Evolutionary conservation across 2,329 filamentous ascomycete genomes (phyloP).

Genomic region (Sordariomycetes sp.): DNA sequence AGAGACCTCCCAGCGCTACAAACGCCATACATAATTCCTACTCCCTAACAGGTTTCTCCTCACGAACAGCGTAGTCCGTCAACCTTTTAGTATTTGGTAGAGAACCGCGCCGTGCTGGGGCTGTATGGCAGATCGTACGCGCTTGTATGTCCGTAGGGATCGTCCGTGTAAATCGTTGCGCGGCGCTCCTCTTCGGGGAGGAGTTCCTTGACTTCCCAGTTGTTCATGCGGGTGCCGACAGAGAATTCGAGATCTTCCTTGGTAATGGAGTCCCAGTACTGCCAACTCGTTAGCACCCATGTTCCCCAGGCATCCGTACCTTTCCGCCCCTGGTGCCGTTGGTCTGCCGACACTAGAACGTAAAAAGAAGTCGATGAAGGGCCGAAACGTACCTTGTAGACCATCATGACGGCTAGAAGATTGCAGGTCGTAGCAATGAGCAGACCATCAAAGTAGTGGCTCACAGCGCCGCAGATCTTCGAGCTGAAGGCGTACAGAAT

Average conservation of each 20-base stretch:
- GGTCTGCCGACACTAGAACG: background rate
- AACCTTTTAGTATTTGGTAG: conserved; percentile 38
- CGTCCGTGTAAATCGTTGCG: conserved; percentile 62
- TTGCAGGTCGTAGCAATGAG: conserved; percentile 95
- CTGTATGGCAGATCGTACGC: conserved; percentile 44
- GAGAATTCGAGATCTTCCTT: conserved; percentile 98
- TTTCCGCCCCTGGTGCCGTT: background rate
- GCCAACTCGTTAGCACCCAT: conserved; percentile 8
- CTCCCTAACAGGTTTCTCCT: too few relatives aligned
- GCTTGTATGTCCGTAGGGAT: conserved; percentile 50
- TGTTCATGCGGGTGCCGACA: conserved; percentile 88
- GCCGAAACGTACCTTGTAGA: conserved; percentile 69
- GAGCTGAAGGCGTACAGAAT: conserved; percentile 85
- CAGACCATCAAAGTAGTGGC: conserved; percentile 89
- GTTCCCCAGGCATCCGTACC: background rate
- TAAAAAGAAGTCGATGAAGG: background rate
- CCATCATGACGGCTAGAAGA: conserved; percentile 94
- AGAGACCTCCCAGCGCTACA: too few relatives aligned
- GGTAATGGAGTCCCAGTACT: conserved; percentile 99
- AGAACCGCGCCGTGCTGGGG: conserved; percentile 31
- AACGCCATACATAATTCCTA: too few relatives aligned
- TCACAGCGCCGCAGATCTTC: conserved; percentile 71
- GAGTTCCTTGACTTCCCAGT: conserved; percentile 96
- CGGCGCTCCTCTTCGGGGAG: conserved; percentile 73
- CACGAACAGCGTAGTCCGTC: too few relatives aligned